Base-by-base conservation (phyloP, 2,329 filamentous ascomycete species). In the Fusarium subglutinans region DNA sequence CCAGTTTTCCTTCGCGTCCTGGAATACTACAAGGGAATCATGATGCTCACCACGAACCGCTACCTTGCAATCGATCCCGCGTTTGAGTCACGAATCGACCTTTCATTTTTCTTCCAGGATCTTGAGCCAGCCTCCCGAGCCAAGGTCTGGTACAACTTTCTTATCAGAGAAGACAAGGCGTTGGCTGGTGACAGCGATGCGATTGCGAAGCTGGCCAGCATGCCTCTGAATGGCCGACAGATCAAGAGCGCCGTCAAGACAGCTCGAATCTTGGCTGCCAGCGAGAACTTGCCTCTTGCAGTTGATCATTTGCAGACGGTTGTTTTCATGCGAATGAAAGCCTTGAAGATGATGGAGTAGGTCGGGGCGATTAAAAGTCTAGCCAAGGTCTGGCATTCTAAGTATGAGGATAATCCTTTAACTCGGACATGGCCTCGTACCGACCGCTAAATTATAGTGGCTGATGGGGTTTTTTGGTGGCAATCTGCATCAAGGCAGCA, bases 51-150 rank as follows among this genome's bases (percentile, higher is more conserved):
- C 1, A 85, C 84, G 8, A 86, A 86, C 69, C 79, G 83, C 6
- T 80, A 83, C 13, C 80, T 77, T 38, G 77, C 78, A 20, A 83
- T 86, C 48, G 84, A 86, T 72, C 75, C 79, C 20, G 84, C 84
- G 37, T 83, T 86, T 33, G 83, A 83, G 28, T 82, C 80, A n/a
- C 82, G 84, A 11, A 85, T 87, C 70, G 84, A 86, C 70, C 80
- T 86, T 6, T 45, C 77, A 0, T 73, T 85, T 2, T 79, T 82
- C 41, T 84, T 83, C 61, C 72, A 72, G 14, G 60, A 74, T 1
- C 77, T 82, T 2, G 73, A 78, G 30, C 37, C 64, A 13, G 50
- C 54, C 2, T 75, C 77, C 1, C 72, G 79, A 1, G 20, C 18
- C 5, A 51, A 70, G 38, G 67, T 82, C 28, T 82, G 79, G 79